These are phyloP conservation scores for Sungouiozyma intestinalis DNA, from an alignment of 805 yeast genomes.

Conservation along the genomic window DNA sequence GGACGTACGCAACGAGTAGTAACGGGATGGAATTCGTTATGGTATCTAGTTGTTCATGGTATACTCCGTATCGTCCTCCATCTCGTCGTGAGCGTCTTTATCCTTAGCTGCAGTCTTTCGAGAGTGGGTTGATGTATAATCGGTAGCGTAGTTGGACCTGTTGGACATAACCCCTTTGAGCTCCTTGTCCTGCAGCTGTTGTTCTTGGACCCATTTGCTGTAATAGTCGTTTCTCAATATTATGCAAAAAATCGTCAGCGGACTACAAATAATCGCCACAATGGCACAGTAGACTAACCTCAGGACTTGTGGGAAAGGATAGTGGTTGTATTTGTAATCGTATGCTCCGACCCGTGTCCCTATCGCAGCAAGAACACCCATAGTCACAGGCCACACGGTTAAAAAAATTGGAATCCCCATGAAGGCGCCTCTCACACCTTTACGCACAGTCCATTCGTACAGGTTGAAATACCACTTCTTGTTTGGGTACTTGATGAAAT, in stretches of 20 bases:
- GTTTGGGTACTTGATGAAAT: conserved; percentile 7
- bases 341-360: conserved; percentile 11
- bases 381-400: conserved; percentile 20
- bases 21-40: no score
- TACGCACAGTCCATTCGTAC: conserved; percentile 11
- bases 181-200: neutral
- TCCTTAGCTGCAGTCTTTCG: neutral
- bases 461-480: conserved; percentile 8
- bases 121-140: neutral
- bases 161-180: neutral
- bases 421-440: conserved; percentile 11
- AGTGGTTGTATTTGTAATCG: conserved; percentile 13
- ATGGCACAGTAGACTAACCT: conserved; percentile 16
- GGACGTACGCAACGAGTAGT: no score
- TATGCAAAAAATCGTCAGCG: conserved; percentile 10
- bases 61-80: neutral
- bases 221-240: conserved; percentile 11
- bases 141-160: neutral
- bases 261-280: conserved; percentile 13
- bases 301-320: conserved; percentile 16
- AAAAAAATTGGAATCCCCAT: conserved; percentile 10
- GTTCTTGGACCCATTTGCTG: conserved; percentile 1
- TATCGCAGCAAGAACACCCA: conserved; percentile 19
- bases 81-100: neutral
- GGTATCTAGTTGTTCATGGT: neutral